phyloP scores from a whole-genome alignment of 164 flowering plant species.

The Amborella trichopoda region DNA sequence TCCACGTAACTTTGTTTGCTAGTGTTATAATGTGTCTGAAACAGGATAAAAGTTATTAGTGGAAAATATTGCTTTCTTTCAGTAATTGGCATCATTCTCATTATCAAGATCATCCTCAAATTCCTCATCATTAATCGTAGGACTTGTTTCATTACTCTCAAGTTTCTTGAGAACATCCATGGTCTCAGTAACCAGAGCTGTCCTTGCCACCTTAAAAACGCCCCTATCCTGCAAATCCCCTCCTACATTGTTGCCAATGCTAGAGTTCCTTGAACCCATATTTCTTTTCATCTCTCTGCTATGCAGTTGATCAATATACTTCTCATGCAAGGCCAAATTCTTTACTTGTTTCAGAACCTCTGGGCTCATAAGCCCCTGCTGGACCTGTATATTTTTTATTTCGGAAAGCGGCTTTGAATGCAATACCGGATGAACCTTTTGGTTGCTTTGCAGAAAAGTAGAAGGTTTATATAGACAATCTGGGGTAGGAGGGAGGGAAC shows the following conservation, averaged over 20 bases:
- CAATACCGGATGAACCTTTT: slow-evolving; percentile 21
- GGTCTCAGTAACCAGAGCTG: slow-evolving; percentile 7
- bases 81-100: too few relatives aligned
- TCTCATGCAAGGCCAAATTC: slow-evolving; percentile 73
- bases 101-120: too few relatives aligned
- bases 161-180: slow-evolving; percentile 2
- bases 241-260: slow-evolving; percentile 7
- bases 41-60: too few relatives aligned
- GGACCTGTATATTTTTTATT: slow-evolving; percentile 15
- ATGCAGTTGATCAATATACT: slow-evolving; percentile 67
- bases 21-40: too few relatives aligned
- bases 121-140: too few relatives aligned
- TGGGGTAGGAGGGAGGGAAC: slow-evolving; percentile 29
- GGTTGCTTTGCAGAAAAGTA: slow-evolving; percentile 16
- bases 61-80: too few relatives aligned
- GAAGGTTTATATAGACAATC: slow-evolving; percentile 9
- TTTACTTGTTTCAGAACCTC: slow-evolving; percentile 71
- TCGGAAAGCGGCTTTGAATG: slow-evolving; percentile 30
- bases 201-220: slow-evolving; percentile 7
- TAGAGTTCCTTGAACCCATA: slow-evolving; percentile 10
- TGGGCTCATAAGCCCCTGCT: slow-evolving; percentile 39
- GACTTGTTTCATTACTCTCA: too few relatives aligned
- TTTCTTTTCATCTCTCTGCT: slow-evolving; percentile 59
- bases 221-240: not conserved
- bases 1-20: too few relatives aligned